These are phyloP conservation scores for Acacia acuminata DNA, from an alignment of 306 rosid species.

Conservation along the genomic window DNA sequence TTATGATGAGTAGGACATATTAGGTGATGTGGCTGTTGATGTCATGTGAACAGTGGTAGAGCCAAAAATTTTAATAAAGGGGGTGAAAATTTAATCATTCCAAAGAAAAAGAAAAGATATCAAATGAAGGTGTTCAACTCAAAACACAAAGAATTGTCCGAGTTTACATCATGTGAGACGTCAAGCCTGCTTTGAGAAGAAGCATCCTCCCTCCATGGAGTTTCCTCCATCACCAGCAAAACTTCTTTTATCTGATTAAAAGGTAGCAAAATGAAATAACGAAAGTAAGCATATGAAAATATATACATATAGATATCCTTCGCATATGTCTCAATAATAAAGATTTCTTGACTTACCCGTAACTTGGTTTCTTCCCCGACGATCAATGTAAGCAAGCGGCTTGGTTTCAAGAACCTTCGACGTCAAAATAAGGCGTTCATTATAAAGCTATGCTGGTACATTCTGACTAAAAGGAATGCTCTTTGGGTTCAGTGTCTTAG, in stretches of 20 bases:
- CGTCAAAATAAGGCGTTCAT: too few species aligned
- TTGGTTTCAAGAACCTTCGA: too few species aligned
- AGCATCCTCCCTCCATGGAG: conserved; percentile 30
- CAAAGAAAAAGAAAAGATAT: neutral
- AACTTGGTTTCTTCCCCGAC: conserved; percentile 81
- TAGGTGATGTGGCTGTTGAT: too few species aligned
- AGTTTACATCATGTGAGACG: too few species aligned
- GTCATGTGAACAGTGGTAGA: too few species aligned
- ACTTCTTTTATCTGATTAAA: conserved; percentile 70
- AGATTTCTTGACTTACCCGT: conserved; percentile 54
- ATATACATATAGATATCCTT: neutral
- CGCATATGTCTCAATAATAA: neutral
- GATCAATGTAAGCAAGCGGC: conserved; percentile 70
- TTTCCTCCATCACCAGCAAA: conserved; percentile 63
- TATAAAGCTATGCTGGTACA: too few species aligned
- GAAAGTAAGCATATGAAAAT: conserved; percentile 26
- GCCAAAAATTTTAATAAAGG: too few species aligned
- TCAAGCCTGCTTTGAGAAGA: conserved; percentile 15
- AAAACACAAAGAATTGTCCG: neutral
- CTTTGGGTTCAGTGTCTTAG: too few species aligned
- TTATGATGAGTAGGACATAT: too few species aligned
- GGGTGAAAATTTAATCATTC: too few species aligned
- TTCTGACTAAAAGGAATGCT: too few species aligned
- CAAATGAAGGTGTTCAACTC: neutral
- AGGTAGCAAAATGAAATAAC: conserved; percentile 28